Evolutionary conservation across 2,329 filamentous ascomycete species (phyloP).

Genomic region (Venturiaceae sp.): DNA sequence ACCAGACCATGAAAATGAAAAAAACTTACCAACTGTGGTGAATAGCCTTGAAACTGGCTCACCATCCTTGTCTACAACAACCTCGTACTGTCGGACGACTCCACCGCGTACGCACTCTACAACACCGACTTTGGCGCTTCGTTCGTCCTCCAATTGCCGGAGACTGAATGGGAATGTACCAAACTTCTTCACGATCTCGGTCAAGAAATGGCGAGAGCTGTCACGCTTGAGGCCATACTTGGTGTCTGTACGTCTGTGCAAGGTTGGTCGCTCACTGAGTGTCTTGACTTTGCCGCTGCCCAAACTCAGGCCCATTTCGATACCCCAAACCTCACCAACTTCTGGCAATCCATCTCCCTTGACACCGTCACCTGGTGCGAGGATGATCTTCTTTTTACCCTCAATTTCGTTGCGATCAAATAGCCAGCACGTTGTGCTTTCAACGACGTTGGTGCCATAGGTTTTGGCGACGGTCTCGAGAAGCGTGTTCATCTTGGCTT

Average conservation of each 20-base stretch:
- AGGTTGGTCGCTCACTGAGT: conserved; percentile 75
- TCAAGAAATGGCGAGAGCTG: conserved; percentile 83
- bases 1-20: not conserved
- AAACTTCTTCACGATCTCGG: conserved; percentile 95
- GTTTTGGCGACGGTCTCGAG: conserved; percentile 86
- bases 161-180: conserved; percentile 96
- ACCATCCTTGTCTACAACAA: conserved; percentile 87
- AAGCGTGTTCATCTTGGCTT: conserved; percentile 76
- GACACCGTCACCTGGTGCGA: conserved; percentile 74
- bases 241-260: conserved; percentile 85
- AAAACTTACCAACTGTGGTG: conserved; percentile 80
- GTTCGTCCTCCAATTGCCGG: conserved; percentile 93
- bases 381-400: conserved; percentile 94
- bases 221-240: conserved; percentile 92
- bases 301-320: conserved; percentile 87
- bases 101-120: conserved; percentile 92
- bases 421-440: conserved; percentile 96
- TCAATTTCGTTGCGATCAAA: conserved; percentile 98
- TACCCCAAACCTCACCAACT: conserved; percentile 91
- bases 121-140: conserved; percentile 88
- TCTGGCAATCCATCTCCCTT: conserved; percentile 87
- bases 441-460: conserved; percentile 86
- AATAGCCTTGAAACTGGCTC: conserved; percentile 77
- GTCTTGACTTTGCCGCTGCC: conserved; percentile 93
- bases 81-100: conserved; percentile 91